Percentiles rank a stretch among this genome's conserved stretches.
Evolutionary conservation across 805 yeast genomes (phyloP).

Genomic region (Candida berthetii): DNA sequence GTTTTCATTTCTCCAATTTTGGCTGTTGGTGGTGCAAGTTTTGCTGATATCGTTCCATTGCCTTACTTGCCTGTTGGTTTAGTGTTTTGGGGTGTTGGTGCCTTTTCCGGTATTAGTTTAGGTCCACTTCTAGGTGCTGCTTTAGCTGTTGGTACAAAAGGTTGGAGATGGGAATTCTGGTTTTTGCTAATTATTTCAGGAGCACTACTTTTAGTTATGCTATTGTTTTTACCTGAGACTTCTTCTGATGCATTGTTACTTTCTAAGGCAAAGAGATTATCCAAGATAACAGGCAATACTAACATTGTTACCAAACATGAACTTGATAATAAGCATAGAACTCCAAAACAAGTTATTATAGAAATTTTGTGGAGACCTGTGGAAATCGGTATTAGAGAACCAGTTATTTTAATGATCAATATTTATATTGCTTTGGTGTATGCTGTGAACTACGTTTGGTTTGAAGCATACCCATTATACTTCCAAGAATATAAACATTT

Average conservation of each 20-base stretch:
- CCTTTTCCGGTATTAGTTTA: conserved; percentile 46
- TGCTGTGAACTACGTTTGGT: conserved; percentile 47
- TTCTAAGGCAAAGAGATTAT: conserved; percentile 23
- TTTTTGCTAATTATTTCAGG: conserved; percentile 36
- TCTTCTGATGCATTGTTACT: conserved; percentile 30
- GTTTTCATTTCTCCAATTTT: conserved; percentile 49
- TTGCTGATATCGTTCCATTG: conserved; percentile 40
- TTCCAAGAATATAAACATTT: conserved; percentile 39
- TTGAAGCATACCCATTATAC: conserved; percentile 58
- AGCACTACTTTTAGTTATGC: conserved; percentile 26
- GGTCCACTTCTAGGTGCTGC: conserved; percentile 56
- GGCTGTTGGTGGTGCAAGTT: conserved; percentile 53
- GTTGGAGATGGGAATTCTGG: conserved; percentile 55
- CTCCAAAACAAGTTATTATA: conserved; percentile 14
- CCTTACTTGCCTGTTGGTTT: conserved; percentile 40
- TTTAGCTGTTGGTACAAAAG: conserved; percentile 33
- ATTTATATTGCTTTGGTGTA: conserved; percentile 45
- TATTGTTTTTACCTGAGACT: conserved; percentile 43
- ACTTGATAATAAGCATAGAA: conserved; percentile 9
- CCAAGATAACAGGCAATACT: conserved; percentile 43
- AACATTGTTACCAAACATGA: conserved; percentile 33
- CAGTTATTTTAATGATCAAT: conserved; percentile 48
- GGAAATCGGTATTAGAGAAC: conserved; percentile 44
- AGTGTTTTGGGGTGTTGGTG: conserved; percentile 47
- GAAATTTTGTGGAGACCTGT: conserved; percentile 42